Evolutionary conservation across 345 rosid species (phyloP), one percentile per base, ranked within the genome.

Genomic region (Turritis glabra): DNA sequence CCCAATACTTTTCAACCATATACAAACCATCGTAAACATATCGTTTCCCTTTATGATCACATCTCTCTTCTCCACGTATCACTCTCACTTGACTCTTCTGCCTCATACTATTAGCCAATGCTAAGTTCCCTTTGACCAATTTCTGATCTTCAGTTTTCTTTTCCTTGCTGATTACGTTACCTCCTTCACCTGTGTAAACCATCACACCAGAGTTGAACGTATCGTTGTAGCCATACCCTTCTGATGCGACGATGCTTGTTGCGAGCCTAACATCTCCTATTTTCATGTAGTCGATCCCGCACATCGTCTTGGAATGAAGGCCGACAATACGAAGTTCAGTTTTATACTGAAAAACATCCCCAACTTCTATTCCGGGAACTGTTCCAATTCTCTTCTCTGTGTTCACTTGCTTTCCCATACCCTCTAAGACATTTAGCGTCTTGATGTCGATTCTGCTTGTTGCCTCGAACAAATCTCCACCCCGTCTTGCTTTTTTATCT

Each of bases 21-120:
- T 93, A 89, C 9, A 93, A 81, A n/a, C 97, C 97, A 82, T 85
- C 89, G 44, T 91, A 93, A 6, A 83, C 76, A 69, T 93, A 93
- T 17, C 84, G 76, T 8, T 72, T 63, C 66, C 80, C 86, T 68
- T 76, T 75, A n/a, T 25, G 12, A n/a, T 67, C 67, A 19, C 5
- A 21, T 12, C 67, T 74, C 52, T 75, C 46, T 48, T 86, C 86
- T 22, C 97, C 94, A 66, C 90, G 92, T 33, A 89, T 87, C 64
- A 89, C 98, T 77, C 98, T 84, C 30, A 93, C 97, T 47, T 85
- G 80, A 48, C 68, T 84, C 75, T 78, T 40, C 9, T 57, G 62
- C 43, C 50, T 57, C 40, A 57, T 63, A 55, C 97, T 90, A 54
- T 83, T 93, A 22, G 76, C 85, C 72, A 93, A 80, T 48, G 89